A percentile compares a stretch with the other conserved stretches of the same genome.
These are phyloP conservation scores for Colletotrichum brevisporum DNA, from an alignment of 2,329 filamentous ascomycete species.

Conservation along the genomic window DNA sequence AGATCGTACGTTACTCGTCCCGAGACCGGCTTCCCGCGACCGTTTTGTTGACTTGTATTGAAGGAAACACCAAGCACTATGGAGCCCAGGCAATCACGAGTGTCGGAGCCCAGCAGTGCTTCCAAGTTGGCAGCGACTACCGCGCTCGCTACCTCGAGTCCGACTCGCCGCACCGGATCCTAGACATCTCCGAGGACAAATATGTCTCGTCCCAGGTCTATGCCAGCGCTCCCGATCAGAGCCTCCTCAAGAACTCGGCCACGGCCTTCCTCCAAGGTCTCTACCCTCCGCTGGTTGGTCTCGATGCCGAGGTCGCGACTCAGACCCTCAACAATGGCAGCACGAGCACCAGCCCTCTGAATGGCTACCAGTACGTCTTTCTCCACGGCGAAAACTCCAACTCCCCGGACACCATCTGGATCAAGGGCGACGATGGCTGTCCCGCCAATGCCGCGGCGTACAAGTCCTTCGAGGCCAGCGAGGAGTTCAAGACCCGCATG, in stretches of 20 bases:
- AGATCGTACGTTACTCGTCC: constrained; percentile 47
- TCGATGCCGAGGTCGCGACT: constrained; percentile 46
- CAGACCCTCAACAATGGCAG: constrained; percentile 47
- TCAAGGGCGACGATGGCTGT: constrained; percentile 54
- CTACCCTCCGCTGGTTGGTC: constrained; percentile 50
- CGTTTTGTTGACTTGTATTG: neutral
- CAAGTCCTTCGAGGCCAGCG: constrained; percentile 48
- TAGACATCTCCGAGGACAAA: constrained; percentile 51
- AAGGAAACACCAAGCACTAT: constrained; percentile 54
- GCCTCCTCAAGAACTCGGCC: constrained; percentile 52
- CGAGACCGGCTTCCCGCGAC: rapidly evolving
- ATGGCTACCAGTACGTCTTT: constrained; percentile 53
- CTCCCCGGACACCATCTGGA: constrained; percentile 53
- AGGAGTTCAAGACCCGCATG: constrained; percentile 44
- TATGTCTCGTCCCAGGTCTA: constrained; percentile 51
- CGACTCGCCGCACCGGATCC: constrained; percentile 47
- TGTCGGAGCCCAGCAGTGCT: constrained; percentile 52
- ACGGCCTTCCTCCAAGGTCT: constrained; percentile 54
- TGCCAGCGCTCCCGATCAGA: constrained; percentile 51
- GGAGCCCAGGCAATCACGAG: constrained; percentile 50
- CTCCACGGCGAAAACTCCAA: constrained; percentile 49
- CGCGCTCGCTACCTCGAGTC: constrained; percentile 45
- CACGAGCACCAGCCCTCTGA: constrained; percentile 40
- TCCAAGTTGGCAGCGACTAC: constrained; percentile 45
- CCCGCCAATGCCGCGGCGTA: constrained; percentile 47